Conservation (phyloP, 495 filamentous ascomycete genomes). For the Penicillium ochrochloron region DNA sequence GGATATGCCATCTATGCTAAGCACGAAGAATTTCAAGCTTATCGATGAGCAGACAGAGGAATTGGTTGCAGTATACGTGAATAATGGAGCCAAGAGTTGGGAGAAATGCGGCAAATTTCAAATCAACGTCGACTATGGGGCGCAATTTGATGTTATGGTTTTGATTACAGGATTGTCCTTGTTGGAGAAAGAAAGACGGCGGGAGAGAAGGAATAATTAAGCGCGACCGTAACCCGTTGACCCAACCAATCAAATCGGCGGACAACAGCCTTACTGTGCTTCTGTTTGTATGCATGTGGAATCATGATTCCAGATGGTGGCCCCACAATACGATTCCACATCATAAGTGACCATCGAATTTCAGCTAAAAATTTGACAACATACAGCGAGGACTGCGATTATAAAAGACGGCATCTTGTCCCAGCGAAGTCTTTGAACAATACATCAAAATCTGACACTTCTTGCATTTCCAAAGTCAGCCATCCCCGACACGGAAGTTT, state of each 20-base stretch:
- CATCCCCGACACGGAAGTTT: neutral
- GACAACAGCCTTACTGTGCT: too few species aligned
- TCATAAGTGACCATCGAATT: neutral
- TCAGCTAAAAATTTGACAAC: neutral
- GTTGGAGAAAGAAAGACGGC: neutral
- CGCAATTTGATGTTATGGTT: neutral
- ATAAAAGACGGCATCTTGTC: neutral
- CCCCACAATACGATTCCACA: neutral
- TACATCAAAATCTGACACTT: neutral
- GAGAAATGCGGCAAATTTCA: conserved; percentile 1
- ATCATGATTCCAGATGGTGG: neutral
- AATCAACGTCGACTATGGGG: neutral
- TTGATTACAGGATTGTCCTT: neutral
- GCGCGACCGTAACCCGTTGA: too few species aligned
- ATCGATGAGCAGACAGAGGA: neutral
- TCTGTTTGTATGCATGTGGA: neutral
- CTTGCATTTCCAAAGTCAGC: neutral
- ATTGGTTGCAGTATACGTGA: neutral
- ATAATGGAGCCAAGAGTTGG: neutral
- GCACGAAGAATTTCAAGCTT: conserved; percentile 3
- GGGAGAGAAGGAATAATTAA: conserved; percentile 5
- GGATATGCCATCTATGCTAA: neutral
- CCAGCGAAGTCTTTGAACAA: neutral
- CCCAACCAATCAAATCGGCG: neutral
- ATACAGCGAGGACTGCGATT: neutral